A percentile compares a stretch with the other conserved stretches of the same genome.
Conservation (phyloP, 75 land plant species). For the Selaginella tamariscina region DNA sequence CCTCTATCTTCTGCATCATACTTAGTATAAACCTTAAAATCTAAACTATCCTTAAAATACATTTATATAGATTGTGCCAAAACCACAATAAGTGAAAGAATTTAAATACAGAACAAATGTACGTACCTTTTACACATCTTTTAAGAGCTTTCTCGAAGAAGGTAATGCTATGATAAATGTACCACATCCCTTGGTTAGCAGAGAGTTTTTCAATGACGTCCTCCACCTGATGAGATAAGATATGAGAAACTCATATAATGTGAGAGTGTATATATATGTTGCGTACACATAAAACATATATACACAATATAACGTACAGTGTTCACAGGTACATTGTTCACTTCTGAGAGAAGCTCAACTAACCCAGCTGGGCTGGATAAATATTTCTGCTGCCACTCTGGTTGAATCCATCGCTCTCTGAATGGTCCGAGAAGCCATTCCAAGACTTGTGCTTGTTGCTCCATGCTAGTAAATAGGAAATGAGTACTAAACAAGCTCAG, state of each 20-base stretch:
- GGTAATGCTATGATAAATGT: conserved; percentile 78
- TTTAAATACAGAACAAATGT: too few relatives aligned
- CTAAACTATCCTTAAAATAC: too few relatives aligned
- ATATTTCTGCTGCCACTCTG: conserved; percentile 66
- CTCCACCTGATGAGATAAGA: too few relatives aligned
- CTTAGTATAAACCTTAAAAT: conserved; percentile 21
- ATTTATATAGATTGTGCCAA: too few relatives aligned
- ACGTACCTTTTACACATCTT: conserved; percentile 80
- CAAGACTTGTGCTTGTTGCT: conserved; percentile 41
- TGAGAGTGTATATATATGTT: too few relatives aligned
- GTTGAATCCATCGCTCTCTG: conserved; percentile 55
- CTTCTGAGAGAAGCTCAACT: conserved; percentile 42
- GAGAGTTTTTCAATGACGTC: not conserved
- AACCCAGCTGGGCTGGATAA: conserved; percentile 55
- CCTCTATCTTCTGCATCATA: conserved; percentile 21
- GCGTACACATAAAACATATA: too few relatives aligned
- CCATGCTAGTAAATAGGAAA: not conserved
- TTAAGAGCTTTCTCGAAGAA: conserved; percentile 90
- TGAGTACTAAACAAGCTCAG: not conserved
- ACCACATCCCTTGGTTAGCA: conserved; percentile 60
- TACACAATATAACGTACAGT: too few relatives aligned
- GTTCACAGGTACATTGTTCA: too few relatives aligned
- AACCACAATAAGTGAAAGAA: too few relatives aligned
- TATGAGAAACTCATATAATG: too few relatives aligned
- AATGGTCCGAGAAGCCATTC: conserved; percentile 88